Percentiles rank a stretch among this genome's conserved stretches.
These are phyloP conservation scores for Exophiala spinifera DNA, from an alignment of 2,329 filamentous ascomycete species.

Conservation along the genomic window DNA sequence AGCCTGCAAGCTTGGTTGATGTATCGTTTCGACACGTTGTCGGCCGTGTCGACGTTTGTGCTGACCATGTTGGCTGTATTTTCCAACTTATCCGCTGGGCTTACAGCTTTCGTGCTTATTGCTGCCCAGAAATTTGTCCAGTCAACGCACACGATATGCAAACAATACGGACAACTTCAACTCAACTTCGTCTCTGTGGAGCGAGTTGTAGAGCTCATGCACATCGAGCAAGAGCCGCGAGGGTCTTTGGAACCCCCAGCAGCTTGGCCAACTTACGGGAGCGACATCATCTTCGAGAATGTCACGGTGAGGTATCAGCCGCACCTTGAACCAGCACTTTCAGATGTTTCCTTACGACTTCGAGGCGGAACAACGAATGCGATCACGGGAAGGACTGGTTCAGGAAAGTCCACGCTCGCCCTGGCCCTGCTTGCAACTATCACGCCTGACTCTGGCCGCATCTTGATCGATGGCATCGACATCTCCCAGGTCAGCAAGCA, in stretches of 20 bases:
- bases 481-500: conserved; percentile 59
- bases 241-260: conserved; percentile 68
- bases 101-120: conserved; percentile 79
- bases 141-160: conserved; percentile 71
- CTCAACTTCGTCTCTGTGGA: conserved; percentile 92
- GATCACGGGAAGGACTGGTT: conserved; percentile 74
- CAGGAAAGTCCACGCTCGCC: conserved; percentile 76
- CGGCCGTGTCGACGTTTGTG: conserved; percentile 68
- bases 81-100: conserved; percentile 69
- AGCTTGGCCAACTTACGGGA: conserved; percentile 70
- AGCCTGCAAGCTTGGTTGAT: conserved; percentile 80
- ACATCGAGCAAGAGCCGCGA: conserved; percentile 70
- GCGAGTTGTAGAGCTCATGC: conserved; percentile 75
- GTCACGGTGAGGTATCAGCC: conserved; percentile 78
- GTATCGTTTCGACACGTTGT: conserved; percentile 71
- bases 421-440: conserved; percentile 58
- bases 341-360: conserved; percentile 67
- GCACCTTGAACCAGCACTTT: conserved; percentile 69
- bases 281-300: conserved; percentile 71
- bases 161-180: conserved; percentile 77
- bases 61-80: conserved; percentile 73
- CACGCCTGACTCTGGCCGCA: conserved; percentile 52
- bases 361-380: conserved; percentile 75
- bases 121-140: conserved; percentile 63
- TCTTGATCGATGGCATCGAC: conserved; percentile 60